Evolutionary conservation across 192 early-diverging fungal species (phyloP).

Genomic region (Coemansia sp.): DNA sequence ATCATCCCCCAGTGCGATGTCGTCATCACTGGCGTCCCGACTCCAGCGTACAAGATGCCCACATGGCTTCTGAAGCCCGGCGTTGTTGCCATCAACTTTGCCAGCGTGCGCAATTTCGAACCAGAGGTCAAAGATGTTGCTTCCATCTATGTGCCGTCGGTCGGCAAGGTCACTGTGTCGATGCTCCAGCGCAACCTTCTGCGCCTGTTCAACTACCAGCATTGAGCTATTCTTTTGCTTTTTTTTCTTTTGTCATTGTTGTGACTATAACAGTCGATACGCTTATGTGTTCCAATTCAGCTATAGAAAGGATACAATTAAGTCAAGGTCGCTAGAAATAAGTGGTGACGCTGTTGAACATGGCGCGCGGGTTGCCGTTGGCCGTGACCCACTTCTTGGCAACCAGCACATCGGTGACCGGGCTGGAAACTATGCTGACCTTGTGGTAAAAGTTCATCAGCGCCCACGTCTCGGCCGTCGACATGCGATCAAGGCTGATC

Average conservation of each 20-base stretch:
- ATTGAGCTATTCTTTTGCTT: constrained; percentile 21
- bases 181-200: constrained; percentile 98
- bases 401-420: constrained; percentile 33
- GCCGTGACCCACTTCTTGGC: constrained; percentile 46
- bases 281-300: neutral
- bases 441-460: constrained; percentile 45
- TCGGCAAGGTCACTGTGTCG: constrained; percentile 98
- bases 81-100: constrained; percentile 97
- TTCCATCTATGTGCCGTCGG: constrained; percentile 91
- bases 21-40: constrained; percentile 97
- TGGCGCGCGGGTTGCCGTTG: constrained; percentile 48
- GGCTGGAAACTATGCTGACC: constrained; percentile 22
- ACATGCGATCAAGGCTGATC: constrained; percentile 22
- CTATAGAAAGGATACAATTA: neutral
- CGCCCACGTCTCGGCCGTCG: constrained; percentile 34
- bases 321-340: constrained; percentile 21
- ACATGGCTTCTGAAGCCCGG: constrained; percentile 91
- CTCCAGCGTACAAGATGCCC: constrained; percentile 82
- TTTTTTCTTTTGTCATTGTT: no score
- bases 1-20: constrained; percentile 88
- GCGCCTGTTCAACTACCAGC: constrained; percentile 76
- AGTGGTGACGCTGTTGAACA: constrained; percentile 43
- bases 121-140: constrained; percentile 91
- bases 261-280: no score
- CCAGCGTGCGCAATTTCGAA: constrained; percentile 93